Evolutionary conservation across 2,329 filamentous ascomycete genomes (phyloP), one percentile per base, ranked within the genome.

Genomic region (Diaporthe sp.): DNA sequence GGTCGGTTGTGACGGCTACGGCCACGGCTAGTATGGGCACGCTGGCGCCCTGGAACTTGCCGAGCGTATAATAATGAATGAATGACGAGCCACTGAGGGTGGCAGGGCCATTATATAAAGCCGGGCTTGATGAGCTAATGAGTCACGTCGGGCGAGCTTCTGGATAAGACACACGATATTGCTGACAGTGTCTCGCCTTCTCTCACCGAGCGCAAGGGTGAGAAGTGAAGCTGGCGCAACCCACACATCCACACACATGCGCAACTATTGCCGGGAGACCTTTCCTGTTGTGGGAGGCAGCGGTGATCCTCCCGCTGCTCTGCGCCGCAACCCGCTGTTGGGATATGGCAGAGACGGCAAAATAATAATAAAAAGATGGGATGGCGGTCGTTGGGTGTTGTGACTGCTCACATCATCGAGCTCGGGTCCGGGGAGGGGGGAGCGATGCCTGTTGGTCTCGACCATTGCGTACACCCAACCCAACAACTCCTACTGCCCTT

Each of bases 201-300:
- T 51, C 63, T 51, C 44, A 39, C 44, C 63, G 63, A 51, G 63
- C 4, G 44, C 39, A 17, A 63, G 59, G 59, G 39, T 37, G 22
- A 27, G 22, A 44, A 7, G 42, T 25, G 39, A 66, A 39, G 63
- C 50, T 25, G 63, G 35, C 63, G 63, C 63, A 51, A 51, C 47
- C 63, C 63, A 66, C 63, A 50, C 44, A 66, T 50, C 61, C 61
- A 66, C 61, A 56, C 30, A 35, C 22, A 66, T 66, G 22, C 63
- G 44, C 63, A 66, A 37, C 44, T 53, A 51, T 66, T 66, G 47
- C 63, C 63, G 63, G 30, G 22, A n/a, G 63, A 37, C 63, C 32
- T 66, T 66, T 66, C 63, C 63, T 66, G 17, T 66, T 66, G 44
- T 51, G 63, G 63, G 63, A 51, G 63, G 63, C 44, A 9, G 39